Evolutionary conservation across 129 eudicot species (phyloP).

Genomic region (Tagetes erecta): DNA sequence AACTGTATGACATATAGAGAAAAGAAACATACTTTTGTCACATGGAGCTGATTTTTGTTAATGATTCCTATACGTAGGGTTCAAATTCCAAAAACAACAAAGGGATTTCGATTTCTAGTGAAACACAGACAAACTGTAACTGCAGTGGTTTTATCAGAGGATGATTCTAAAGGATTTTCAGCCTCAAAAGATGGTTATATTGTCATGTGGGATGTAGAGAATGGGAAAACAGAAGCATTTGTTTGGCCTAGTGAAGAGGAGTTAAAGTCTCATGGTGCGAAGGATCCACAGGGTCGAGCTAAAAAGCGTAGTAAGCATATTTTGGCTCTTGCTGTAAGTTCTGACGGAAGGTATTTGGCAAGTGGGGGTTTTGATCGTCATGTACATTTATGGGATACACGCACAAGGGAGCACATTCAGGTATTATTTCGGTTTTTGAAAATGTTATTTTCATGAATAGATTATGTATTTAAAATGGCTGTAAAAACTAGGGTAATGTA

Average conservation of each 20-base stretch:
- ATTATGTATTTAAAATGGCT: background rate
- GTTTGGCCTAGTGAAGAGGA: conserved; percentile 78
- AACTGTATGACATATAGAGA: background rate
- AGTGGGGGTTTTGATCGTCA: conserved; percentile 97
- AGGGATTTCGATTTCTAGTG: conserved; percentile 56
- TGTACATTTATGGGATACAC: conserved; percentile 92
- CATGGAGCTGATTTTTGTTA: conserved; percentile 15
- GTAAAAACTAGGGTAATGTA: background rate
- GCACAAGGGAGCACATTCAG: conserved; percentile 81
- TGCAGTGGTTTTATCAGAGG: conserved; percentile 77
- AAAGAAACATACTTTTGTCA: background rate
- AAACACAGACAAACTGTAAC: conserved; percentile 94
- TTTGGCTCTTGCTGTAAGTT: conserved; percentile 78
- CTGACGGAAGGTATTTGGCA: conserved; percentile 92
- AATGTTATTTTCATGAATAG: background rate
- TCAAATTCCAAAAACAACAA: conserved; percentile 52
- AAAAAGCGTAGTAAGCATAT: conserved; percentile 79
- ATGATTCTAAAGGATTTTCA: conserved; percentile 78
- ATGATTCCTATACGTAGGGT: conserved; percentile 46
- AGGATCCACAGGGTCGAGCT: conserved; percentile 79
- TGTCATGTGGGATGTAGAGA: conserved; percentile 75
- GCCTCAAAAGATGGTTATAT: conserved; percentile 93
- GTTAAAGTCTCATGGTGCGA: conserved; percentile 75
- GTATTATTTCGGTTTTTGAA: conserved; percentile 24
- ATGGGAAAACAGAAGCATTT: conserved; percentile 65